phyloP scores from a whole-genome alignment of 257 asterid genomes.

The Penstemon davidsonii region DNA sequence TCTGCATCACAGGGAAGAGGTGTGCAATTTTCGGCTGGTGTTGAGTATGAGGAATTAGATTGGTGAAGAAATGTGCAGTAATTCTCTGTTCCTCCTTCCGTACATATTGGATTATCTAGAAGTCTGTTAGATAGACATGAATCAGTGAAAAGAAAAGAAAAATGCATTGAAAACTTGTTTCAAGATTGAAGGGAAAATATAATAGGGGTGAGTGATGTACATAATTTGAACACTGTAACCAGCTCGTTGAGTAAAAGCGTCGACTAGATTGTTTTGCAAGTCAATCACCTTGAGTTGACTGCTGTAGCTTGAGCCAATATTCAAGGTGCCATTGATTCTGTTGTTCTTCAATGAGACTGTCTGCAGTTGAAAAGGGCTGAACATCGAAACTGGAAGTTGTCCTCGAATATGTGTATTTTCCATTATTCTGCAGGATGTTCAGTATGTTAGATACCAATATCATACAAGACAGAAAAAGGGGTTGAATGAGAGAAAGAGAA shows the following conservation, averaged over 20 bases:
- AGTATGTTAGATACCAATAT: conserved; percentile 10
- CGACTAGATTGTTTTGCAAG: conserved; percentile 49
- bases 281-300: conserved; percentile 51
- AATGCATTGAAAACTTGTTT: background rate
- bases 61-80: conserved; percentile 48
- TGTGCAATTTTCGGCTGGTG: conserved; percentile 55
- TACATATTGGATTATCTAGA: conserved; percentile 58
- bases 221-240: conserved; percentile 39
- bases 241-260: conserved; percentile 40
- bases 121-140: conserved; percentile 49
- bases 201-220: conserved; percentile 37
- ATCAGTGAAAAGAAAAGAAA: background rate
- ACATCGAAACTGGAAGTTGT: conserved; percentile 51
- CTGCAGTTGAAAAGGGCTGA: conserved; percentile 64
- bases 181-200: background rate
- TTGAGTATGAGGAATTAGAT: conserved; percentile 42
- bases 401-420: conserved; percentile 59
- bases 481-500: conserved; percentile 18
- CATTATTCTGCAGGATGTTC: conserved; percentile 58
- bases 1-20: conserved; percentile 40
- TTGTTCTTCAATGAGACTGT: conserved; percentile 62
- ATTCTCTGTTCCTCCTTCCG: conserved; percentile 34
- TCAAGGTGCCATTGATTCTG: conserved; percentile 50
- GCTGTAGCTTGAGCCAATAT: conserved; percentile 41
- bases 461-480: background rate